Base-by-base conservation (phyloP, 2,329 filamentous ascomycete genomes). In the Mycosphaerella arachidis region DNA sequence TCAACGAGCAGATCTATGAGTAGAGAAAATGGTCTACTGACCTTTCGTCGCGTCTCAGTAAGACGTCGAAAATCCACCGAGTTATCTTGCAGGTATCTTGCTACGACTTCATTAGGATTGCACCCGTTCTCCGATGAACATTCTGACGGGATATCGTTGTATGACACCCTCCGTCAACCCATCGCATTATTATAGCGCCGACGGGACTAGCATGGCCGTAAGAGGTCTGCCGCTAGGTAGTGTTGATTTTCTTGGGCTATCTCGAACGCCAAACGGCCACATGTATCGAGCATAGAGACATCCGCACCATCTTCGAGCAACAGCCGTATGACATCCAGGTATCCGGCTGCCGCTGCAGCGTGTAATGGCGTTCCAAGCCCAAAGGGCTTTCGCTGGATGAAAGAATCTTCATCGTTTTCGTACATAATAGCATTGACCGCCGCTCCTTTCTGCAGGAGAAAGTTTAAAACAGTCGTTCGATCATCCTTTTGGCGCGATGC, bases 371-470 rank as follows among this genome's bases (percentile, higher is more conserved):
- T 60, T 6, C 57, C 57, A 13, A 60, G 53, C 12, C 53, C 53
- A 35, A 60, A 60, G 20, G 57, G 31, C 29, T 46, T 24, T 33
- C 53, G 53, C 31, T 56, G 48, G 37, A 52, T 43, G 35, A 46
- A 60, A 45, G 48, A 56, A 10, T 56, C 53, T 12, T 40, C 18
- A 43, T 56, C 24, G 20, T 58, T 48, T 35, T 54, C 24, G 53
- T 60, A 60, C 53, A 60, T 56, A 29, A 60, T 53, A 24, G 53
- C 48, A 56, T 60, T 56, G 16, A 60, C 30, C 16, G 45, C 9
- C 6, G 57, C 52, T 7, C 53, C 45, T 51, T 60, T 60, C n/a
- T 53, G 30, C 6, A 60, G 57, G 30, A 60, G 18, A 9, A 56
- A 35, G 13, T 56, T 33, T n/a, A 60, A 8, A 31, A 53, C 53